A percentile compares a stretch with the other conserved stretches of the same genome.
These are phyloP conservation scores for Calonectria ilicicola DNA, from an alignment of 2,329 filamentous ascomycete genomes.

Conservation along the genomic window DNA sequence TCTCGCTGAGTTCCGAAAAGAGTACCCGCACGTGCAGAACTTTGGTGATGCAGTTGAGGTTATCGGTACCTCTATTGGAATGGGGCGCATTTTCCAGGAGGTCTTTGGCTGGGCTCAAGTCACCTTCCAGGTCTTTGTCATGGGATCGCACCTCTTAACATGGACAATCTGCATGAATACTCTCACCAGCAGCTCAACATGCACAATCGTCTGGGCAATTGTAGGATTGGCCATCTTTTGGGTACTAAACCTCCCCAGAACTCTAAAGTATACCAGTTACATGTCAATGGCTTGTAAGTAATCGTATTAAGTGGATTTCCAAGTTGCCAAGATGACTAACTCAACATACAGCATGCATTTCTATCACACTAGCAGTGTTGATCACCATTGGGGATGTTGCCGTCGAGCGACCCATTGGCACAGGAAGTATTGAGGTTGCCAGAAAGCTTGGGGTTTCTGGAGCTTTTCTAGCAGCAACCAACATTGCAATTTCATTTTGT, in stretches of 20 bases:
- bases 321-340: background rate
- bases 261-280: conserved; percentile 71
- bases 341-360: conserved; percentile 60
- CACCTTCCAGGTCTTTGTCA: conserved; percentile 75
- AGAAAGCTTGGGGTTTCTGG: conserved; percentile 58
- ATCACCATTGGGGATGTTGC: conserved; percentile 74
- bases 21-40: conserved; percentile 75
- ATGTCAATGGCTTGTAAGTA: conserved; percentile 66
- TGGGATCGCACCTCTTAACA: conserved; percentile 76
- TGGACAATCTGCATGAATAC: conserved; percentile 76
- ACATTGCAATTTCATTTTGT: conserved; percentile 76
- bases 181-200: conserved; percentile 69
- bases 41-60: conserved; percentile 76
- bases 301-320: background rate
- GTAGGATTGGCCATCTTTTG: conserved; percentile 70
- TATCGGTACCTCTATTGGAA: conserved; percentile 57
- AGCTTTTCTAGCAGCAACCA: conserved; percentile 69
- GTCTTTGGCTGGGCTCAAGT: conserved; percentile 70
- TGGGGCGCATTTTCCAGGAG: conserved; percentile 67
- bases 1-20: conserved; percentile 76
- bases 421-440: conserved; percentile 46
- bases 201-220: conserved; percentile 74
- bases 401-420: conserved; percentile 54
- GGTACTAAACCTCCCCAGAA: conserved; percentile 70
- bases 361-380: conserved; percentile 71